phyloP scores from a whole-genome alignment of 2,329 filamentous ascomycete species.

The Pyrenophora teres region DNA sequence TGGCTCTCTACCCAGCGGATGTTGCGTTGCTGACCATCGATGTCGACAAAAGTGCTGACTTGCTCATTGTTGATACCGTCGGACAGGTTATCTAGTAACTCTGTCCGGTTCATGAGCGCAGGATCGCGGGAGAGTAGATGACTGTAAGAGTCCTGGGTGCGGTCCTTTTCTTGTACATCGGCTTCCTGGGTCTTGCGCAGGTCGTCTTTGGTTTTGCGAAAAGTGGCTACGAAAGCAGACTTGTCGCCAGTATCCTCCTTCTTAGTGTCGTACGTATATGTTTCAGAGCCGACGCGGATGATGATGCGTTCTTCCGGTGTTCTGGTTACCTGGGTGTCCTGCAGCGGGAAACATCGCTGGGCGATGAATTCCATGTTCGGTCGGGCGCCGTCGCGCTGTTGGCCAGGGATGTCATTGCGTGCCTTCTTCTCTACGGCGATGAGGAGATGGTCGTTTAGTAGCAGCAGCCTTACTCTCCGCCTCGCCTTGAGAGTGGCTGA shows the following conservation, averaged over 20 bases:
- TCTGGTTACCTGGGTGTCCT: slow-evolving; percentile 93
- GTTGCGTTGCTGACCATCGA: slow-evolving; percentile 95
- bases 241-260: slow-evolving; percentile 81
- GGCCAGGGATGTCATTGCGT: slow-evolving; percentile 68
- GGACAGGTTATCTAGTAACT: slow-evolving; percentile 77
- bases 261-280: slow-evolving; percentile 92
- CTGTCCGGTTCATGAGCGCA: slow-evolving; percentile 75
- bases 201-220: slow-evolving; percentile 91
- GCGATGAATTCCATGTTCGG: slow-evolving; percentile 74
- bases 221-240: slow-evolving; percentile 78
- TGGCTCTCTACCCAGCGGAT: slow-evolving; percentile 94
- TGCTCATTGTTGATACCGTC: slow-evolving; percentile 70
- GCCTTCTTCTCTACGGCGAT: slow-evolving; percentile 94
- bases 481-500: slow-evolving; percentile 96
- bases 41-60: slow-evolving; percentile 80
- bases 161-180: slow-evolving; percentile 85
- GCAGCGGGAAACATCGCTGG: slow-evolving; percentile 89
- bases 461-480: slow-evolving; percentile 84
- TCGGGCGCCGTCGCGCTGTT: slow-evolving; percentile 49
- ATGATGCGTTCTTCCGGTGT: slow-evolving; percentile 70
- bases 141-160: slow-evolving; percentile 81
- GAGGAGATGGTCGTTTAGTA: slow-evolving; percentile 92
- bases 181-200: slow-evolving; percentile 82
- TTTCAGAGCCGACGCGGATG: slow-evolving; percentile 85
- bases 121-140: slow-evolving; percentile 82